Evolutionary conservation across 2,329 filamentous ascomycete species (phyloP), one percentile per base, ranked within the genome.

Genomic region (Acephala macrosclerotiorum): DNA sequence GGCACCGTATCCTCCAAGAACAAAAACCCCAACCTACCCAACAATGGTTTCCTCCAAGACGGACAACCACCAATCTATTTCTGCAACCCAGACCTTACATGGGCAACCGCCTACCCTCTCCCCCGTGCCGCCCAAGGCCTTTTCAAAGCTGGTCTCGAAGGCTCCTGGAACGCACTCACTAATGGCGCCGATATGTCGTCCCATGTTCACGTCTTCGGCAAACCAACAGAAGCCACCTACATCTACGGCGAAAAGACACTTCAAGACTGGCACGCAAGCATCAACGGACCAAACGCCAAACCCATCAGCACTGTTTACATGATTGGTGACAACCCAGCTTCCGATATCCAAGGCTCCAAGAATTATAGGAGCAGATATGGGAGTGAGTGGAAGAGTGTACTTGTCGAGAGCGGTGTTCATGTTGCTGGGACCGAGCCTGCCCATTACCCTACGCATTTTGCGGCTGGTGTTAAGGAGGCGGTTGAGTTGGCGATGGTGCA

Each of bases 291-390:
- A 9, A 22, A 61, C 11, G 61, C 76, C 70, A 12, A 18, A 11
- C 55, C 33, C 7, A 72, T 91, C 66, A 82, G 81, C 70, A 85
- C 82, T 14, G 89, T 93, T 1, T 93, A 91, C 76, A 93, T 93
- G 91, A 82, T 94, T 53, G 91, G 91, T 1, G 86, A 89, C 70
- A 89, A 89, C 65, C 85, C 86, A 0, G 88, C 87, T 70, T 89
- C 85, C 56, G 91, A 93, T 75, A 92, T 94, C 68, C 77, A 80
- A 3, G 91, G 91, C 2, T 90, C 88, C 0, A 93, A 92, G 72
- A 78, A 78, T 8, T 92, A 87, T 75, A 73, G 79, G 22, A 89
- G 85, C 63, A 78, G 78, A 0, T 74, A 81, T 67, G 86, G 86
- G 1, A 85, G 83, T 49, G 78, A 85, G 58, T 94, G 91, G 91